Evolutionary conservation across 768 basidiomycete species (phyloP).

Genomic region (Boletus bicolor): DNA sequence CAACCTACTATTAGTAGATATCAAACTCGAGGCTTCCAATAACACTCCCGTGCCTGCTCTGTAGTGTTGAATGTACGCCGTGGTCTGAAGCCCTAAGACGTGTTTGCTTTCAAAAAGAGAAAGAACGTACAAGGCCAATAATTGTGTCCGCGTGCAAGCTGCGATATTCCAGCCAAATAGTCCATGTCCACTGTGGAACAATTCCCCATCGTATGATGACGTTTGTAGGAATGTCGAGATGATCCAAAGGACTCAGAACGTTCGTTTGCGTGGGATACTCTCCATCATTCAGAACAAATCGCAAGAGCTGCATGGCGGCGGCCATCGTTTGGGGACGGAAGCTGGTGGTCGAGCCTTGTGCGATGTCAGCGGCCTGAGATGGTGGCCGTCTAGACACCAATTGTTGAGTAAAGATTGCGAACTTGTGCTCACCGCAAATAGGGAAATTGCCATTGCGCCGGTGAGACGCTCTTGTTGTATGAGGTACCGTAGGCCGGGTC

Average conservation of each 20-base stretch:
- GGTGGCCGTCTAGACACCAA: neutral
- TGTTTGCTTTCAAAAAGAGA: neutral
- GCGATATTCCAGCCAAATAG: constrained; percentile 54
- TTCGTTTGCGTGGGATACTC: constrained; percentile 6
- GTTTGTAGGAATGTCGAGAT: constrained; percentile 41
- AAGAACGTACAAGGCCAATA: constrained; percentile 42
- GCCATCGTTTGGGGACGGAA: constrained; percentile 49
- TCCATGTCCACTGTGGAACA: constrained; percentile 64
- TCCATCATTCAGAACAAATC: constrained; percentile 35
- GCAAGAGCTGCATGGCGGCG: constrained; percentile 44
- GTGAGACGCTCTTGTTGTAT: constrained; percentile 30
- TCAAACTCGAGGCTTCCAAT: constrained; percentile 2
- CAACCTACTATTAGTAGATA: neutral
- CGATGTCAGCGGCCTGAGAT: constrained; percentile 24
- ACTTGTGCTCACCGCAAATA: constrained; percentile 34
- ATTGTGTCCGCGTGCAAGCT: constrained; percentile 48
- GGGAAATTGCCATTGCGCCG: constrained; percentile 34
- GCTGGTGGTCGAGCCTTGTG: neutral
- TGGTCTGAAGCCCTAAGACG: constrained; percentile 38
- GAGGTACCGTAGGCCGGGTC: constrained; percentile 6
- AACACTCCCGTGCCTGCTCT: neutral
- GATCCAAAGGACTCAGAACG: constrained; percentile 11
- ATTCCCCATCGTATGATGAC: constrained; percentile 60
- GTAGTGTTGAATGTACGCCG: constrained; percentile 50
- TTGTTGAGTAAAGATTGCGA: neutral